Evolutionary conservation across 345 rosid genomes (phyloP).

Genomic region (Salix purpurea): DNA sequence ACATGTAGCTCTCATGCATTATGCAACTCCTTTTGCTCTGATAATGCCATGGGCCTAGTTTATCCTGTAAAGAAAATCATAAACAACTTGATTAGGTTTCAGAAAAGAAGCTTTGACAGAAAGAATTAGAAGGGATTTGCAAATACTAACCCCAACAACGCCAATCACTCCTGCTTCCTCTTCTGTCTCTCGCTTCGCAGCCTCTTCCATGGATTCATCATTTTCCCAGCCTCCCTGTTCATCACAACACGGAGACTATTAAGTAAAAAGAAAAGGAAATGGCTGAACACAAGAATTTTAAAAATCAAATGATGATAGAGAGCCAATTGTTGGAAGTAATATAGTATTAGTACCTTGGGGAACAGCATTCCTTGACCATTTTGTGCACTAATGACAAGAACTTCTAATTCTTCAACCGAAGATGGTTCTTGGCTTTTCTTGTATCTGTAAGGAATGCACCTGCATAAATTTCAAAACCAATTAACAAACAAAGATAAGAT

Average conservation of each 20-base stretch:
- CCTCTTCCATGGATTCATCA: slow-evolving; percentile 54
- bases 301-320: not conserved
- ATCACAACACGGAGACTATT: not conserved
- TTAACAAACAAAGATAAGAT: not conserved
- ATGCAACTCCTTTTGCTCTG: slow-evolving; percentile 46
- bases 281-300: not conserved
- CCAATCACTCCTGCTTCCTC: slow-evolving; percentile 68
- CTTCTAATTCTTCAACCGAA: slow-evolving; percentile 41
- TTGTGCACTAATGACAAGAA: slow-evolving; percentile 52
- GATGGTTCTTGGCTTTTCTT: slow-evolving; percentile 16
- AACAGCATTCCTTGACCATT: slow-evolving; percentile 55
- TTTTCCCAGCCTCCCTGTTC: slow-evolving; percentile 59
- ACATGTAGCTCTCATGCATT: slow-evolving; percentile 52
- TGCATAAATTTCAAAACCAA: slow-evolving; percentile 15
- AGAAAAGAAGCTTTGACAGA: not conserved
- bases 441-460: slow-evolving; percentile 59
- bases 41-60: slow-evolving; percentile 50
- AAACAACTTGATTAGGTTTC: not conserved
- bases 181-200: slow-evolving; percentile 45
- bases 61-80: slow-evolving; percentile 12
- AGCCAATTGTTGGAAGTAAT: not conserved
- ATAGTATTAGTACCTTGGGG: slow-evolving; percentile 39
- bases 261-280: not conserved
- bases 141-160: slow-evolving; percentile 29
- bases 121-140: not conserved